These are phyloP conservation scores for Plasmopara viticola DNA, from an alignment of 352 stramenopile species.

Conservation along the genomic window DNA sequence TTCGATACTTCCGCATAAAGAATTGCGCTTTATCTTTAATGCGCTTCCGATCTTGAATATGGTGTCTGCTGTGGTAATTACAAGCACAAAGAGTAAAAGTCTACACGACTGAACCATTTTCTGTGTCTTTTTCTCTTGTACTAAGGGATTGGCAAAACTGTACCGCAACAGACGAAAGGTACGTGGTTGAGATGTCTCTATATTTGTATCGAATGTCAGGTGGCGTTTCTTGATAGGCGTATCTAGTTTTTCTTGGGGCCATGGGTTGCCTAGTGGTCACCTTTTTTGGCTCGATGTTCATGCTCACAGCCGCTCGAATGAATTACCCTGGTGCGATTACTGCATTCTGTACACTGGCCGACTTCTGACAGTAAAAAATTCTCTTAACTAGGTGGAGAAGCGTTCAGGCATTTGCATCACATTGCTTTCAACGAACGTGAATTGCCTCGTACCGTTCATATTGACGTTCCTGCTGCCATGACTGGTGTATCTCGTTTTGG, in stretches of 20 bases:
- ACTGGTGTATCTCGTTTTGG: slow-evolving; percentile 89
- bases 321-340: slow-evolving; percentile 90
- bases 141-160: slow-evolving; percentile 62
- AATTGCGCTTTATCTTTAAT: slow-evolving; percentile 97
- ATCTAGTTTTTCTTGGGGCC: slow-evolving; percentile 46
- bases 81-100: neutral
- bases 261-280: slow-evolving; percentile 45
- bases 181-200: neutral
- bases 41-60: slow-evolving; percentile 95
- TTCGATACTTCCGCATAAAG: slow-evolving; percentile 96
- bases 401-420: slow-evolving; percentile 57
- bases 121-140: neutral
- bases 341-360: neutral
- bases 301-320: slow-evolving; percentile 64
- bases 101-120: neutral
- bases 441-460: slow-evolving; percentile 62
- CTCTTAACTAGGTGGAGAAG: slow-evolving; percentile 43
- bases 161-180: slow-evolving; percentile 62
- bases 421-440: slow-evolving; percentile 25
- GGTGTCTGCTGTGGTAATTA: slow-evolving; percentile 79
- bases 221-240: slow-evolving; percentile 23
- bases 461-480: slow-evolving; percentile 93
- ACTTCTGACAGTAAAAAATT: slow-evolving; percentile 3
- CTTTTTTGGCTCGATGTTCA: slow-evolving; percentile 37
- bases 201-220: neutral